Conservation (phyloP, 495 filamentous ascomycete species). For the Delitschia confertaspora region DNA sequence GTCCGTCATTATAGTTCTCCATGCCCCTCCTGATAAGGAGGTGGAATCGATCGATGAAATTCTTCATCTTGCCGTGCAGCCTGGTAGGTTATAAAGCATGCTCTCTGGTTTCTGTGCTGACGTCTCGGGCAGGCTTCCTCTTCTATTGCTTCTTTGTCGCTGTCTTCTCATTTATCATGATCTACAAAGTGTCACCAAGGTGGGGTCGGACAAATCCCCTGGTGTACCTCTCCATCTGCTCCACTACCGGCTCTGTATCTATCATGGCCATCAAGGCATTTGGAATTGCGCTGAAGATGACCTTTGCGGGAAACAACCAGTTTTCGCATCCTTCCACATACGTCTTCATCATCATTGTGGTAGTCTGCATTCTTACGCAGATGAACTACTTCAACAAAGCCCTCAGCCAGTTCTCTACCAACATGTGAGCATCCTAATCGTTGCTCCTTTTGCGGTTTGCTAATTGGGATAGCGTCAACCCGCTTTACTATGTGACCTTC, state of each 20-base stretch:
- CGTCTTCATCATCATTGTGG: slow-evolving; percentile 87
- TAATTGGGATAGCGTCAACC: slow-evolving; percentile 67
- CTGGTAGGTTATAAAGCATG: slow-evolving; percentile 56
- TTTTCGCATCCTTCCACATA: slow-evolving; percentile 90
- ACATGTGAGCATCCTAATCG: slow-evolving; percentile 65
- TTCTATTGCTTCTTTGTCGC: slow-evolving; percentile 68
- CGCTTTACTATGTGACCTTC: slow-evolving; percentile 99
- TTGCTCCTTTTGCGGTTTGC: slow-evolving; percentile 1
- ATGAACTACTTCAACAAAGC: slow-evolving; percentile 99
- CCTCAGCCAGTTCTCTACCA: slow-evolving; percentile 90
- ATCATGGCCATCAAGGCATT: slow-evolving; percentile 99
- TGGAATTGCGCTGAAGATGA: slow-evolving; percentile 91
- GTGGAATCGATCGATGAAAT: slow-evolving; percentile 84
- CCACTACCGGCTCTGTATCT: slow-evolving; percentile 88
- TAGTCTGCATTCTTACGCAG: slow-evolving; percentile 90
- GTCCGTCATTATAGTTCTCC: slow-evolving; percentile 92
- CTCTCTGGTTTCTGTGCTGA: too few species aligned
- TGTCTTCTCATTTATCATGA: slow-evolving; percentile 83
- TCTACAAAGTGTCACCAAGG: slow-evolving; percentile 80
- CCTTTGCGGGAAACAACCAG: slow-evolving; percentile 84
- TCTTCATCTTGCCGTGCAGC: slow-evolving; percentile 74
- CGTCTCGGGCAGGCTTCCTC: slow-evolving; percentile 59
- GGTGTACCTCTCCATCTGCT: slow-evolving; percentile 94
- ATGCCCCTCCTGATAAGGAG: slow-evolving; percentile 88
- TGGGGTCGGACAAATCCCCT: slow-evolving; percentile 93